Base-by-base conservation (phyloP, 257 asterid species). In the Gardenia jasminoides region DNA sequence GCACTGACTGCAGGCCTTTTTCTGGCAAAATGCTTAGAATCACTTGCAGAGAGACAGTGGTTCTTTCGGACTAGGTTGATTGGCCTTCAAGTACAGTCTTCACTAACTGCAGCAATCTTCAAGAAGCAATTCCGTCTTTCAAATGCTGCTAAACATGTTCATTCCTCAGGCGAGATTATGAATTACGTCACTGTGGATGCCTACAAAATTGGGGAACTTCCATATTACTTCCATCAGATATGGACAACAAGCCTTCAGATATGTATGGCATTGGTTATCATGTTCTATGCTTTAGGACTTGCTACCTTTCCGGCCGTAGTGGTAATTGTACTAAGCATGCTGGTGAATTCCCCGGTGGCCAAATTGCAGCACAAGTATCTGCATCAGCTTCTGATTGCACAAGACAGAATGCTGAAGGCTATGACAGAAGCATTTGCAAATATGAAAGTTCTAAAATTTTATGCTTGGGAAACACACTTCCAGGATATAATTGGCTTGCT, bases 391-490 rank as follows among this genome's bases (percentile, higher is more conserved):
- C 82, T 86, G 88, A 77, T 71, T 13, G 78, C 88, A 11, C 90
- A 86, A 74, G 90, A 86, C 62, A 80, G 50, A 28, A 70, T 76
- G 82, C 85, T 86, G 62, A 86, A 80, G 68, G 83, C 85, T 0
- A 64, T 82, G 41, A 50, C 88, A 4, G 88, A 86, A 66, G 82
- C 85, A 0, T 70, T 84, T 16, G 62, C 77, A n/a, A 84, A 82
- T 47, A 86, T 84, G 83, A 86, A 86, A 76, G 85, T 86, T 6
- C 70, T 86, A 67, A 86, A 86, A 56, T 76, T 84, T 4, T 84
- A 84, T 59, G 86, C 85, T 1, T 84, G 88, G 89, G 90, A 86
- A 67, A 84, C 68, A 6, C 85, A 86, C 68, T 86, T 86, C 67
- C 82, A 80, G 78, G 72, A 82, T 48, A 80, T 17, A 0, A 82